phyloP scores from a whole-genome alignment of 306 rosid species.

The Ormosia emarginata region DNA sequence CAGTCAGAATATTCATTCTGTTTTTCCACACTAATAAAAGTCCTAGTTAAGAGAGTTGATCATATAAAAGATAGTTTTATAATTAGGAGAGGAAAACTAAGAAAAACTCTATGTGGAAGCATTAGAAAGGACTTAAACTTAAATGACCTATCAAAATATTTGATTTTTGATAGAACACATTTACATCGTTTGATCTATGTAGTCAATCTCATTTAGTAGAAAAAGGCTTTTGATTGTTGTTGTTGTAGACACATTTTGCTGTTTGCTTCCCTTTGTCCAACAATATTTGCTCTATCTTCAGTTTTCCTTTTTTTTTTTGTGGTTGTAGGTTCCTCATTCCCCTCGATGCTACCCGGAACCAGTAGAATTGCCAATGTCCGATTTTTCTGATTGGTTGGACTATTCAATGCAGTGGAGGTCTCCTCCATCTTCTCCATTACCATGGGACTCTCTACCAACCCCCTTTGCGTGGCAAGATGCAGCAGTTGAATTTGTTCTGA shows the following conservation, averaged over 20 bases:
- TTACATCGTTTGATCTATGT: too few relatives aligned
- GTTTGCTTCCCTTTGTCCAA: neutral
- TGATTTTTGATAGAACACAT: too few relatives aligned
- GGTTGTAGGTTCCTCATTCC: constrained; percentile 29
- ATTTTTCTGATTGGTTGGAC: constrained; percentile 33
- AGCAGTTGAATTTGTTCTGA: constrained; percentile 27
- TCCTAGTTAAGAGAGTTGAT: too few relatives aligned
- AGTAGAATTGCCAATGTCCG: constrained; percentile 24
- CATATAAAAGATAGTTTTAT: too few relatives aligned
- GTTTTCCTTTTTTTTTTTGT: neutral
- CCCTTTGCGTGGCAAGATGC: constrained; percentile 26
- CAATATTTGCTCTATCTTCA: neutral
- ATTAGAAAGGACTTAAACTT: too few relatives aligned
- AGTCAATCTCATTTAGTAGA: too few relatives aligned
- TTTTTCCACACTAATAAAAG: too few relatives aligned
- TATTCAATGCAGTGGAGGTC: constrained; percentile 19
- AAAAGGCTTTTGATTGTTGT: too few relatives aligned
- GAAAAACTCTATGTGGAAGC: too few relatives aligned
- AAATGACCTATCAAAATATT: too few relatives aligned
- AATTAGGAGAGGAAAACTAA: too few relatives aligned
- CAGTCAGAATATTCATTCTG: too few relatives aligned
- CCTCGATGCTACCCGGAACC: constrained; percentile 39
- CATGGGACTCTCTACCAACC: constrained; percentile 18
- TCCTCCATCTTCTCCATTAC: constrained; percentile 36
- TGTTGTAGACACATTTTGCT: neutral